Conservation (phyloP, 2,329 filamentous ascomycete species). For the Neopestalotiopsis sp. region DNA sequence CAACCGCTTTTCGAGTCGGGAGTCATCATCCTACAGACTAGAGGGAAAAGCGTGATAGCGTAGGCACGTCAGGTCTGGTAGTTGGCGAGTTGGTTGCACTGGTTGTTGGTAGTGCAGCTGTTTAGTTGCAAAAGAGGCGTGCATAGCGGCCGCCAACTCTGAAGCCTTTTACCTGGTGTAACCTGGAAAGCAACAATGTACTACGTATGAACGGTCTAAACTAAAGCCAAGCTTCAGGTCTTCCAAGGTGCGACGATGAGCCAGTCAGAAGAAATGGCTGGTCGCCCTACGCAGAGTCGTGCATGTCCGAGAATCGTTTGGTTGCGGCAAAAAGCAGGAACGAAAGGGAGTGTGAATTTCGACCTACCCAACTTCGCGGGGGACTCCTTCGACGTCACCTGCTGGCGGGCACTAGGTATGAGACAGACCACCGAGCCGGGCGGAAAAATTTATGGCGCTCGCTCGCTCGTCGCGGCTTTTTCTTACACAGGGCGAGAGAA, state of each 20-base stretch:
- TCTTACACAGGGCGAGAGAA: not conserved
- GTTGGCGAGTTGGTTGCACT: not conserved
- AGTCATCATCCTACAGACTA: not conserved
- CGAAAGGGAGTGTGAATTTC: not conserved
- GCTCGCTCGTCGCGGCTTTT: conserved; percentile 1
- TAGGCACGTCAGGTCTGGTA: not conserved
- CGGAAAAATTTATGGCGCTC: not conserved
- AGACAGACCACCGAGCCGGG: not conserved
- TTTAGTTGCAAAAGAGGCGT: not conserved
- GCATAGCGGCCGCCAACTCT: conserved; percentile 5
- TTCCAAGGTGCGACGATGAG: conserved; percentile 8
- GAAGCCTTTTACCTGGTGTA: not conserved
- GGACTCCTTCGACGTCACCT: not conserved
- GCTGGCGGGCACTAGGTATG: not conserved
- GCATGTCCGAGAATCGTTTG: not conserved
- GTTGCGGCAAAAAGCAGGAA: not conserved
- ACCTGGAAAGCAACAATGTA: not conserved
- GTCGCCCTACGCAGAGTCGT: not conserved
- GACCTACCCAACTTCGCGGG: not conserved
- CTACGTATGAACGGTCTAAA: conserved; percentile 8
- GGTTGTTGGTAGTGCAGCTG: not conserved
- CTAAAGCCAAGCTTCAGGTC: conserved; percentile 10
- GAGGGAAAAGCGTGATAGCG: no score
- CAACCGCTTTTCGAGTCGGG: not conserved
- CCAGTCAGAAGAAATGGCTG: not conserved